Base-by-base conservation (phyloP, 2,329 filamentous ascomycete species). In the Nigrospora osmanthi region DNA sequence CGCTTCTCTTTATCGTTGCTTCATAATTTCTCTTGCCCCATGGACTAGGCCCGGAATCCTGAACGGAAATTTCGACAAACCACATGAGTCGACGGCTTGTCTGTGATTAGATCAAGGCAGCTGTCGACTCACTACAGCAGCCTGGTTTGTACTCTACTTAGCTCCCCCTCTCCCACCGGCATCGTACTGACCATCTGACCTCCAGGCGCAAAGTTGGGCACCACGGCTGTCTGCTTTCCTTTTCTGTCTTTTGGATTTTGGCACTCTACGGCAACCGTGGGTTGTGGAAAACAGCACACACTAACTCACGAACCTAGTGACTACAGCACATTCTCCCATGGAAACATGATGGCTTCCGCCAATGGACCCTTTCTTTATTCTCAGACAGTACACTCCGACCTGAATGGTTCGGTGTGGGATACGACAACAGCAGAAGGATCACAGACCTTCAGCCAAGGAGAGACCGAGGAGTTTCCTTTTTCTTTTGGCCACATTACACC, bases 301-400 rank as follows among this genome's bases (percentile, higher is more conserved):
- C 76, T 80, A 73, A 80, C 74, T 66, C 58, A 47, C 50, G 61
- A 57, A 59, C 57, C 53, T 68, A 78, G 75, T 71, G 72, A 78
- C 50, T 77, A 73, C 63, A 80, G 75, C 68, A 74, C 58, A 56
- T 63, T 70, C 58, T 66, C 70, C 49, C 73, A 73, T 58, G 66
- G 71, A 60, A 66, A 70, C 50, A 67, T 78, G 66, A 61, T 71
- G 57, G 63, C 72, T 57, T 67, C 60, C 63, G 59, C 71, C 55
- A 65, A 65, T 53, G 71, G 71, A 62, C 70, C 76, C 62, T 76
- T 77, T 72, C 69, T 74, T 66, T 77, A 73, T 65, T 71, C 72
- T 72, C 75, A 78, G 60, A 74, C 75, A 73, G 76, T 73, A 75
- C 73, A 74, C 69, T 67, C 72, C 59, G 75, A 77, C 70, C 70